Conservation (phyloP, 2,329 filamentous ascomycete species). For the Fusarium continuum region DNA sequence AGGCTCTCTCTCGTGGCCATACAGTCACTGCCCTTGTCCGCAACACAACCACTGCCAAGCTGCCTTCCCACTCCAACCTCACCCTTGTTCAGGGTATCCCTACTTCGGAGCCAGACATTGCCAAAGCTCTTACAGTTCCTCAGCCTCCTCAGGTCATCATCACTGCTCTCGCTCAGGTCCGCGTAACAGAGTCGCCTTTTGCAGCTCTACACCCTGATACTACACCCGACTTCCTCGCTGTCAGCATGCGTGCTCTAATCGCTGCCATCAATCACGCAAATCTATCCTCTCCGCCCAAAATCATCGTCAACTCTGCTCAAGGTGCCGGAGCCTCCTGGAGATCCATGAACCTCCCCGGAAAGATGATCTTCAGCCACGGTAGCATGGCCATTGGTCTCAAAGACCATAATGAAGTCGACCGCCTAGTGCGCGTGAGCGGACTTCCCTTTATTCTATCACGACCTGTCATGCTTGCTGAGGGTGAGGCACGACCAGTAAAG, state of each 20-base stretch:
- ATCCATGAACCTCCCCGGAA: conserved; percentile 16
- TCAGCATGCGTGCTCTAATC: conserved; percentile 11
- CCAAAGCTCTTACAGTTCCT: neutral
- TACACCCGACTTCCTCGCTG: conserved; percentile 8
- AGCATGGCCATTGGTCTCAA: conserved; percentile 16
- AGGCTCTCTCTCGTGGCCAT: conserved; percentile 11
- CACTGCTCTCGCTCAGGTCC: conserved; percentile 11
- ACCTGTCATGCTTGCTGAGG: conserved; percentile 18
- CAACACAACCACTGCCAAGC: neutral
- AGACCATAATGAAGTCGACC: conserved; percentile 23
- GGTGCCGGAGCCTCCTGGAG: conserved; percentile 7
- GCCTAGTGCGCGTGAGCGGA: conserved; percentile 1
- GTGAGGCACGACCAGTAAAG: conserved; percentile 2
- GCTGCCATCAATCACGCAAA: neutral
- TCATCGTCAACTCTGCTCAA: conserved; percentile 16
- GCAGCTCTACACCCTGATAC: conserved; percentile 15
- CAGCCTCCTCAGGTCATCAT: neutral
- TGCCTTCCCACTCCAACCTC: conserved; percentile 1
- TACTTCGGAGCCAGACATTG: conserved; percentile 13
- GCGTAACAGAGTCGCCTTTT: conserved; percentile 16
- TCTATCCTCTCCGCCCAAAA: neutral
- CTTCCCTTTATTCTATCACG: conserved; percentile 14
- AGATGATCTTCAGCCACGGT: conserved; percentile 27
- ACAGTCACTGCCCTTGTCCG: conserved; percentile 23
- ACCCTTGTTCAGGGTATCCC: conserved; percentile 15